These are phyloP conservation scores for Cyberlindnera veronae DNA, from an alignment of 805 yeast genomes.

Conservation along the genomic window DNA sequence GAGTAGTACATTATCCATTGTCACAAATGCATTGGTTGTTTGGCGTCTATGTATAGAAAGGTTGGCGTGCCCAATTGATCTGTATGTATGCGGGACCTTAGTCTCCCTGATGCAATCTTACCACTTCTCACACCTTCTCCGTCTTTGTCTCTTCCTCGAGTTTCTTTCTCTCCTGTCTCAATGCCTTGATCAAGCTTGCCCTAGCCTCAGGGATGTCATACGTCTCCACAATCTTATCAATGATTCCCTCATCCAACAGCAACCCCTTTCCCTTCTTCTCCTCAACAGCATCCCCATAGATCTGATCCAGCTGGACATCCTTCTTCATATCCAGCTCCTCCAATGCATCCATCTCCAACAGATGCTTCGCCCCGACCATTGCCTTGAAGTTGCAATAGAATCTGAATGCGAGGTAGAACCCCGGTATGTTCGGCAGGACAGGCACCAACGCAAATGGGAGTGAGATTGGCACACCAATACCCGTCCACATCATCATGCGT, in stretches of 20 bases:
- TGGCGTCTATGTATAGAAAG: no score
- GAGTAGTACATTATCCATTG: no score
- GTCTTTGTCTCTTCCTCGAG: not conserved
- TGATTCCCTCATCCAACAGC: constrained; percentile 42
- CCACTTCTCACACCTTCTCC: not conserved
- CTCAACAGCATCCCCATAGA: constrained; percentile 18
- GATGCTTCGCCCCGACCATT: constrained; percentile 65
- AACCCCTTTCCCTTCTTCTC: constrained; percentile 29
- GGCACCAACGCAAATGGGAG: constrained; percentile 81
- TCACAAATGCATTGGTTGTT: no score
- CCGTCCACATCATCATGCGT: constrained; percentile 50
- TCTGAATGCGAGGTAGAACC: constrained; percentile 78
- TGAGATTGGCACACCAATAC: constrained; percentile 68
- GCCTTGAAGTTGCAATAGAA: constrained; percentile 85
- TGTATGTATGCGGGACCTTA: no score
- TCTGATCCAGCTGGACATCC: constrained; percentile 30
- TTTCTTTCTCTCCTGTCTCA: constrained; percentile 45
- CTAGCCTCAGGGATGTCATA: constrained; percentile 44
- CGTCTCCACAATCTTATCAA: constrained; percentile 41
- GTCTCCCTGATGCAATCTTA: not conserved
- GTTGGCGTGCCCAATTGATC: no score
- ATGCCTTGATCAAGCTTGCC: constrained; percentile 46
- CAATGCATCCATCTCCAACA: constrained; percentile 50
- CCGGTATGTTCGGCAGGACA: constrained; percentile 88
- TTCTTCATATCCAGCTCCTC: constrained; percentile 36